Conservation (phyloP, 2,329 filamentous ascomycete genomes). For the Cladophialophora chaetospira region DNA sequence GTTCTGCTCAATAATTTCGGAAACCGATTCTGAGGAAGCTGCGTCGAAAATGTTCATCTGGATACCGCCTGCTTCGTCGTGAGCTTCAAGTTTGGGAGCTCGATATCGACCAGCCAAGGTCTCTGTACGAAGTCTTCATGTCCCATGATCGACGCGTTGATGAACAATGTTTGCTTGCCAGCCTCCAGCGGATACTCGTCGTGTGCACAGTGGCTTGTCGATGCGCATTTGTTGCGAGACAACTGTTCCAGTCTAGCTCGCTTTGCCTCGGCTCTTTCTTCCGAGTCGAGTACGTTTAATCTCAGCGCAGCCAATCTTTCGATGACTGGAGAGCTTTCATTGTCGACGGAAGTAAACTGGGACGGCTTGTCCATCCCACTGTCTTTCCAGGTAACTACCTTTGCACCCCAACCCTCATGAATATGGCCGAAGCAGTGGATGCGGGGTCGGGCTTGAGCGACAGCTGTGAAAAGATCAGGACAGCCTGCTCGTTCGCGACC, state of each 20-base stretch:
- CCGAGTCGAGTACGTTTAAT: conserved; percentile 3
- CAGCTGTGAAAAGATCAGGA: conserved; percentile 36
- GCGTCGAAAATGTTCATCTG: background rate
- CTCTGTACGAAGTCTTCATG: conserved; percentile 46
- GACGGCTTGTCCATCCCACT: conserved; percentile 39
- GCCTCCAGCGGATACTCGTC: conserved; percentile 37
- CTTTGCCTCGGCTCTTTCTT: background rate
- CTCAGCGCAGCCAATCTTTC: conserved; percentile 38
- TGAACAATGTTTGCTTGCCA: conserved; percentile 58
- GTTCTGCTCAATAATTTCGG: background rate
- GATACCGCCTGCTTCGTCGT: too few species aligned
- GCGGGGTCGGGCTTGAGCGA: conserved; percentile 38
- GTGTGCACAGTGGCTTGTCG: conserved; percentile 45
- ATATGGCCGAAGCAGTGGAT: conserved; percentile 46
- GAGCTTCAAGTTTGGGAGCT: conserved; percentile 36
- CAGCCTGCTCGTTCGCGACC: conserved; percentile 39
- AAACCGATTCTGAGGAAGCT: background rate
- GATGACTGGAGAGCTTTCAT: conserved; percentile 42
- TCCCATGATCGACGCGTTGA: conserved; percentile 61
- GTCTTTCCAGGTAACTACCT: conserved; percentile 55
- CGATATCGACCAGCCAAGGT: conserved; percentile 58
- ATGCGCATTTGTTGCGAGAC: conserved; percentile 36
- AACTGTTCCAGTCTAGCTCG: background rate
- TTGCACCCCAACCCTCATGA: conserved; percentile 58
- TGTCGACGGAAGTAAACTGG: conserved; percentile 52